Evolutionary conservation across 2,329 filamentous ascomycete species (phyloP).

Genomic region (Monosporascus sp.): DNA sequence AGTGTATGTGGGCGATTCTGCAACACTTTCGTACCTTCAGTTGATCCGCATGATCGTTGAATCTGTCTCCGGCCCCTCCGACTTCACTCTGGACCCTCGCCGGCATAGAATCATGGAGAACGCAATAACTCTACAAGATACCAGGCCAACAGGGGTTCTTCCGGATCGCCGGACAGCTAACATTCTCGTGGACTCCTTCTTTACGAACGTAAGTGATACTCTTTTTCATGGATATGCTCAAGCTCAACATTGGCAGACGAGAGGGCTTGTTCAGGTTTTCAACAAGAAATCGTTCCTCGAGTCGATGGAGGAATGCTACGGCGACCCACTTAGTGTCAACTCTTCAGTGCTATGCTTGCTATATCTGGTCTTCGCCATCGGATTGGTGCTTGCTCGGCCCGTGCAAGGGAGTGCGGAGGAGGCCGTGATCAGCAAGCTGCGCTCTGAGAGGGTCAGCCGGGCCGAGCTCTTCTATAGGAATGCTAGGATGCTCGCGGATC

Average conservation of each 20-base stretch:
- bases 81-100: constrained; percentile 53
- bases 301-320: constrained; percentile 49
- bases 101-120: constrained; percentile 54
- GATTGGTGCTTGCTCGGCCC: constrained; percentile 53
- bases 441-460: constrained; percentile 42
- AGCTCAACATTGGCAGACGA: constrained; percentile 40
- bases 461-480: constrained; percentile 61
- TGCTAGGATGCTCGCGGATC: constrained; percentile 47
- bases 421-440: constrained; percentile 45
- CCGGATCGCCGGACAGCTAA: constrained; percentile 51
- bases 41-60: constrained; percentile 57
- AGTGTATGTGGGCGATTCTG: constrained; percentile 62
- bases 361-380: constrained; percentile 59
- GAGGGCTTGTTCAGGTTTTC: constrained; percentile 57
- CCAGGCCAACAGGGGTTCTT: constrained; percentile 46
- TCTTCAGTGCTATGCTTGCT: constrained; percentile 53
- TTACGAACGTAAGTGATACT: constrained; percentile 47
- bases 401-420: constrained; percentile 44
- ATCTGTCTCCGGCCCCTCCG: constrained; percentile 46
- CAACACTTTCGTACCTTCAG: constrained; percentile 56
- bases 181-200: constrained; percentile 54
- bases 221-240: neutral
- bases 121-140: constrained; percentile 40
- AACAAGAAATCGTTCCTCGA: constrained; percentile 45
- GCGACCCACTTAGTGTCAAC: constrained; percentile 44